phyloP scores from a whole-genome alignment of 257 asterid genomes.

The Solanum ossicruentum region DNA sequence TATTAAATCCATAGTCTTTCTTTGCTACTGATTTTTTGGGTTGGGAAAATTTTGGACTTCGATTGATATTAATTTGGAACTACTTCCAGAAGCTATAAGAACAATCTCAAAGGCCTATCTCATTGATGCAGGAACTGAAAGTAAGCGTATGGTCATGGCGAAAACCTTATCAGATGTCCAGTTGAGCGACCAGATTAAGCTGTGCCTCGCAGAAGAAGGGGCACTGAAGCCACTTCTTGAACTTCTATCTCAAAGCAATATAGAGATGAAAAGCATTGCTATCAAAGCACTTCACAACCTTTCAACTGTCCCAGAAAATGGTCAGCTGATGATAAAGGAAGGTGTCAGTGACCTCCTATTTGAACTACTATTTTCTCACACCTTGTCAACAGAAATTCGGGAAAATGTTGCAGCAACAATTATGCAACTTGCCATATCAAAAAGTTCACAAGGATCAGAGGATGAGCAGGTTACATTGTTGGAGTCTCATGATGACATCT shows the following conservation, averaged over 20 bases:
- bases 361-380: conserved; percentile 28
- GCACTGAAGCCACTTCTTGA: conserved; percentile 31
- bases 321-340: conserved; percentile 23
- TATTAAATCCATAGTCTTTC: too few relatives aligned
- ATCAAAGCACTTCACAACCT: conserved; percentile 29
- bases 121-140: conserved; percentile 11
- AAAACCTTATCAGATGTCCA: conserved; percentile 23
- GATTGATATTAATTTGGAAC: neutral
- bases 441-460: conserved; percentile 14
- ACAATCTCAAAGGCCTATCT: neutral
- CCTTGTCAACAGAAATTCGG: conserved; percentile 12
- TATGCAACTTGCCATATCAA: conserved; percentile 25
- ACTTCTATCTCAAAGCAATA: conserved; percentile 14
- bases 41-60: too few relatives aligned
- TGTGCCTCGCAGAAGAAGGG: conserved; percentile 20
- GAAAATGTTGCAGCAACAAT: conserved; percentile 25
- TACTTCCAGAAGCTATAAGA: neutral
- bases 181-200: conserved; percentile 34
- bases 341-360: conserved; percentile 28
- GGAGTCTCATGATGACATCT: conserved; percentile 26
- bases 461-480: conserved; percentile 12
- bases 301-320: conserved; percentile 22
- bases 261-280: conserved; percentile 15
- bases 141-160: conserved; percentile 20
- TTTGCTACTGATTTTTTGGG: too few relatives aligned